phyloP scores from a whole-genome alignment of 192 early-diverging fungal genomes.

The Allomyces macrogynus region DNA sequence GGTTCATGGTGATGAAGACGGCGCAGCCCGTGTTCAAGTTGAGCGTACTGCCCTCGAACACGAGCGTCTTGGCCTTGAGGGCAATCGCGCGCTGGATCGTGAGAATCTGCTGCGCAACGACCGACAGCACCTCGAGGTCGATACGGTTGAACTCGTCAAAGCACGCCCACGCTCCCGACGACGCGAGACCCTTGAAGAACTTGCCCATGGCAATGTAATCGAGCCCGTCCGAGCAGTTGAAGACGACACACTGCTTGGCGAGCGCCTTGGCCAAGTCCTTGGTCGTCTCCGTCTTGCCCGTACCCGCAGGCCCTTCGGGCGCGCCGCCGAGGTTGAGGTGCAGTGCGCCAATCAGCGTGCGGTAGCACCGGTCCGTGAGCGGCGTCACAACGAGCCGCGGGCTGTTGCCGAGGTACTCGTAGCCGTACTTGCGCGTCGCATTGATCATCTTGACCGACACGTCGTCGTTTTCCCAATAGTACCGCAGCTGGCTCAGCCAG shows the following conservation, averaged over 20 bases:
- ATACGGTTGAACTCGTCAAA: slow-evolving; percentile 99
- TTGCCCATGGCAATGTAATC: slow-evolving; percentile 99
- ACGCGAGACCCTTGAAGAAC: slow-evolving; percentile 95
- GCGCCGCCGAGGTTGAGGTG: slow-evolving; percentile 84
- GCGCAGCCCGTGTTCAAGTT: slow-evolving; percentile 75
- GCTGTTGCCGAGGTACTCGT: slow-evolving; percentile 89
- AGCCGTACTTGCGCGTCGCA: slow-evolving; percentile 85
- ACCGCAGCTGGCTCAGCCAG: slow-evolving; percentile 94
- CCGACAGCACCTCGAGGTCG: slow-evolving; percentile 90
- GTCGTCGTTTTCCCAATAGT: slow-evolving; percentile 50
- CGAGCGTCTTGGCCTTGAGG: background rate
- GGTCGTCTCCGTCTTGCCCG: slow-evolving; percentile 97
- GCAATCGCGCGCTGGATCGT: slow-evolving; percentile 90
- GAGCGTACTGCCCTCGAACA: slow-evolving; percentile 30
- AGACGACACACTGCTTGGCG: slow-evolving; percentile 91
- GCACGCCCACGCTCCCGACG: slow-evolving; percentile 98
- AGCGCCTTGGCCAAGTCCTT: slow-evolving; percentile 89
- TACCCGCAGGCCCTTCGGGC: slow-evolving; percentile 96
- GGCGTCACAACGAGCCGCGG: slow-evolving; percentile 97
- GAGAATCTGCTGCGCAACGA: slow-evolving; percentile 98
- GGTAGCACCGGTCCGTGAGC: slow-evolving; percentile 93
- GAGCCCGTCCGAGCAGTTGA: slow-evolving; percentile 99
- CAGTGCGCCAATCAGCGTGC: slow-evolving; percentile 94
- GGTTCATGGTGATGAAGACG: slow-evolving; percentile 98
- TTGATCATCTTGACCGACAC: slow-evolving; percentile 78